A percentile compares a stretch with the other conserved stretches of the same genome.
Evolutionary conservation across 2,329 filamentous ascomycete species (phyloP).

Genomic region (Chrysoporthe puriensis): DNA sequence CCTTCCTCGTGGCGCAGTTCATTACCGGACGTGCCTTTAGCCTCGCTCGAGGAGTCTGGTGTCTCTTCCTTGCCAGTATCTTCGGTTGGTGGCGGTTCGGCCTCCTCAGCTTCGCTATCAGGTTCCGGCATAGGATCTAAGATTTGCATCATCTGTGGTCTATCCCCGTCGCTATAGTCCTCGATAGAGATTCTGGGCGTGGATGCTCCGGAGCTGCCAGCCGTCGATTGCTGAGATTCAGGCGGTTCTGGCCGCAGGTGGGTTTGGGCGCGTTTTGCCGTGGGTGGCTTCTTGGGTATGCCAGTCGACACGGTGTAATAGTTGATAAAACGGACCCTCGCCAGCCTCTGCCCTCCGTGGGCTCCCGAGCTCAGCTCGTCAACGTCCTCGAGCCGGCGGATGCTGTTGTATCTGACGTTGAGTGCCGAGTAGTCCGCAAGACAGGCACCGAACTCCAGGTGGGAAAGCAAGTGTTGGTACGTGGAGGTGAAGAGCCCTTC

Average conservation of each 20-base stretch:
- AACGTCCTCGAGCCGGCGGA: conserved; percentile 74
- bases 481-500: conserved; percentile 73
- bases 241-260: conserved; percentile 30
- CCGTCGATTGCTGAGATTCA: conserved; percentile 21
- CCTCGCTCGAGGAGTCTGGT: not conserved
- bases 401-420: conserved; percentile 67
- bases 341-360: conserved; percentile 42
- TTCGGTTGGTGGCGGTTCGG: conserved; percentile 1
- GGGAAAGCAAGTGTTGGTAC: conserved; percentile 74
- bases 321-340: conserved; percentile 78
- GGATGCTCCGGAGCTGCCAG: conserved; percentile 27
- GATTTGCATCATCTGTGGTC: conserved; percentile 28
- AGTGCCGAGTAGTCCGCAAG: conserved; percentile 77
- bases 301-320: conserved; percentile 90
- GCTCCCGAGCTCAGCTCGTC: conserved; percentile 51
- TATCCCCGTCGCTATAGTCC: conserved; percentile 44
- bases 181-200: conserved; percentile 52
- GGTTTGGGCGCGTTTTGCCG: conserved; percentile 19
- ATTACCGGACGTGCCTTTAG: not conserved
- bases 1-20: not conserved
- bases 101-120: conserved; percentile 9
- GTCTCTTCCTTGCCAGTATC: not conserved
- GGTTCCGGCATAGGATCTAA: conserved; percentile 30
- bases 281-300: conserved; percentile 54
- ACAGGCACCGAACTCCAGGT: conserved; percentile 81